Evolutionary conservation across 495 filamentous ascomycete species (phyloP).

Genomic region (Alectoria sarmentosa): DNA sequence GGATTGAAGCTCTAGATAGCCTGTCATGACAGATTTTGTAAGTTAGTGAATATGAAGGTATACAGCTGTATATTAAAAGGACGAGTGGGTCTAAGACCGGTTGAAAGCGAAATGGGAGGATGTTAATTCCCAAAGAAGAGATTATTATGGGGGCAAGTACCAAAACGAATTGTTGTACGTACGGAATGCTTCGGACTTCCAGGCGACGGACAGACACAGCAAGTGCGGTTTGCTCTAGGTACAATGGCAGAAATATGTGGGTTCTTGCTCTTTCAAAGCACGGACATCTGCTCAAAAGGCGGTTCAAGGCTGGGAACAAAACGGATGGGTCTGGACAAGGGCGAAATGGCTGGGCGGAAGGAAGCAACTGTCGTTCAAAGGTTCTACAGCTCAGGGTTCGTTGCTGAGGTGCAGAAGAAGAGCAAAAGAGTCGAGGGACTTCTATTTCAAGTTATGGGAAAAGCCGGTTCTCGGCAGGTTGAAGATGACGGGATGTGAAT

Average conservation of each 20-base stretch:
- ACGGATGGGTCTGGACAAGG: background rate
- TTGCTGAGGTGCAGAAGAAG: background rate
- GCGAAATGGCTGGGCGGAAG: background rate
- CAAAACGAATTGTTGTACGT: background rate
- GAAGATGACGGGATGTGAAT: background rate
- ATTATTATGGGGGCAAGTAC: background rate
- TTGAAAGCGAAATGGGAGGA: background rate
- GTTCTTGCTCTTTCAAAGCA: background rate
- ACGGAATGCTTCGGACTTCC: slow-evolving; percentile 1
- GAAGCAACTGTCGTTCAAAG: background rate
- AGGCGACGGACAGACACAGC: background rate
- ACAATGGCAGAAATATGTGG: background rate
- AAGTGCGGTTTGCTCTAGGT: slow-evolving; percentile 1
- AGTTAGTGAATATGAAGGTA: slow-evolving; percentile 1
- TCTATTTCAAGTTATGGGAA: background rate
- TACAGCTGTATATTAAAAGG: background rate
- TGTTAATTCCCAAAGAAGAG: slow-evolving; percentile 1
- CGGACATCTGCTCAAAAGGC: background rate
- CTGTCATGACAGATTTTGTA: slow-evolving; percentile 6
- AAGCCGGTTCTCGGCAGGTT: background rate
- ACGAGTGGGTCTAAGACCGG: background rate
- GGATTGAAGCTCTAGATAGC: background rate
- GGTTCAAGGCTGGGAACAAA: background rate
- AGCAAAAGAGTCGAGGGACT: background rate
- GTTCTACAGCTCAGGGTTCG: background rate